These are phyloP conservation scores for Pyracantha coccinea DNA, from an alignment of 331 rosid genomes.

Conservation along the genomic window DNA sequence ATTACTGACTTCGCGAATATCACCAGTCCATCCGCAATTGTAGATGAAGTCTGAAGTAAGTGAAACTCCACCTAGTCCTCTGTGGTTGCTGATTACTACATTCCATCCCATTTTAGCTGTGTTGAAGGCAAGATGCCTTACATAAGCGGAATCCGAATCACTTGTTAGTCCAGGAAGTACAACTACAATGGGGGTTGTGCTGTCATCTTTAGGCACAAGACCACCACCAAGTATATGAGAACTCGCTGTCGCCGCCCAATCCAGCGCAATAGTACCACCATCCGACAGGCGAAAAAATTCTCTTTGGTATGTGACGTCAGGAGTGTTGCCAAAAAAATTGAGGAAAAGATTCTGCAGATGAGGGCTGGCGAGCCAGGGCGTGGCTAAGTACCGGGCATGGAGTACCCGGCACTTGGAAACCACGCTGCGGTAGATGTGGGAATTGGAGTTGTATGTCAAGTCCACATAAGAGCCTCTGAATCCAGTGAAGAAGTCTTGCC, in stretches of 20 bases:
- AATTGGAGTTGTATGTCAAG: conserved; percentile 34
- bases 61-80: conserved; percentile 88
- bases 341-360: conserved; percentile 68
- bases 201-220: conserved; percentile 27
- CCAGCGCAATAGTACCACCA: conserved; percentile 32
- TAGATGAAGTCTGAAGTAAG: conserved; percentile 77
- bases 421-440: conserved; percentile 36
- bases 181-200: conserved; percentile 50
- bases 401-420: conserved; percentile 64
- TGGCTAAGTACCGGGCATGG: conserved; percentile 40
- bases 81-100: conserved; percentile 68
- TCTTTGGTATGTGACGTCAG: conserved; percentile 48
- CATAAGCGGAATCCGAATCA: conserved; percentile 65
- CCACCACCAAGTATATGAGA: neutral
- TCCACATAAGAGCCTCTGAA: conserved; percentile 33
- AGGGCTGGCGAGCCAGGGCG: conserved; percentile 83
- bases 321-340: conserved; percentile 58
- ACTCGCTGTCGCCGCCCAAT: conserved; percentile 16
- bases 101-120: conserved; percentile 76
- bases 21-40: conserved; percentile 94
- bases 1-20: conserved; percentile 48
- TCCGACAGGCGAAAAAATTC: conserved; percentile 9
- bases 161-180: conserved; percentile 76
- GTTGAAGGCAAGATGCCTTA: conserved; percentile 79
- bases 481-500: conserved; percentile 32